These are phyloP conservation scores for Austropuccinia psidii DNA, from an alignment of 1,284 basidiomycete species.

Conservation along the genomic window DNA sequence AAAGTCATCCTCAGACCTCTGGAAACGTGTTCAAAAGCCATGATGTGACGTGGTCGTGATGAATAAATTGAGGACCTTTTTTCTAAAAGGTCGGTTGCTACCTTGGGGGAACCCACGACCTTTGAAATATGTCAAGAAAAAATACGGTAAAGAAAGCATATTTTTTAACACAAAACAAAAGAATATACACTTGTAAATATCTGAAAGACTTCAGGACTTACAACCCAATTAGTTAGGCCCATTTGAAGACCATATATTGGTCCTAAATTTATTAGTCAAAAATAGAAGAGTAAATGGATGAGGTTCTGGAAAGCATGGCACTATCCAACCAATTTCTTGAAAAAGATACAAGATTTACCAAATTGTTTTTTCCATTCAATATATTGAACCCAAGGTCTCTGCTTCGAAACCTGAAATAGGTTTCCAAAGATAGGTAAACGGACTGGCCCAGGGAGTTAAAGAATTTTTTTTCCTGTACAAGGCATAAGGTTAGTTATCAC, in stretches of 20 bases:
- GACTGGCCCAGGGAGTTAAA: conserved; percentile 6
- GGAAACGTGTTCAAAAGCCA: conserved; percentile 44
- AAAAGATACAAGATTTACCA: conserved; percentile 37
- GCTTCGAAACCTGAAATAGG: conserved; percentile 40
- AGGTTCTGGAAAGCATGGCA: not conserved
- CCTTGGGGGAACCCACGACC: conserved; percentile 40
- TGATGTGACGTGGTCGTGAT: conserved; percentile 43
- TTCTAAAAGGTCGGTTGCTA: conserved; percentile 45
- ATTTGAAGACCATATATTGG: conserved; percentile 44
- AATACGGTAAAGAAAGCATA: not conserved
- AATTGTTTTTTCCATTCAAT: conserved; percentile 41
- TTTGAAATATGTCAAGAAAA: not conserved
- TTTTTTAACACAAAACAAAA: not conserved
- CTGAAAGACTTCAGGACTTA: not conserved
- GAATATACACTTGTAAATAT: not conserved
- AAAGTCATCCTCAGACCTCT: conserved; percentile 43
- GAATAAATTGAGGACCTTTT: conserved; percentile 43
- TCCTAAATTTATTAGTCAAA: conserved; percentile 30
- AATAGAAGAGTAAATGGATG: not conserved
- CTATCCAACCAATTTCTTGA: too few relatives aligned
- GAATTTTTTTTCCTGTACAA: too few relatives aligned
- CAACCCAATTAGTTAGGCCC: conserved; percentile 39
- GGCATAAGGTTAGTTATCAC: too few relatives aligned
- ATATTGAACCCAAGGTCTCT: conserved; percentile 41
- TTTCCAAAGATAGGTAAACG: conserved; percentile 41